phyloP scores from a whole-genome alignment of 352 stramenopile species.

The Phytophthora pseudosyringae region DNA sequence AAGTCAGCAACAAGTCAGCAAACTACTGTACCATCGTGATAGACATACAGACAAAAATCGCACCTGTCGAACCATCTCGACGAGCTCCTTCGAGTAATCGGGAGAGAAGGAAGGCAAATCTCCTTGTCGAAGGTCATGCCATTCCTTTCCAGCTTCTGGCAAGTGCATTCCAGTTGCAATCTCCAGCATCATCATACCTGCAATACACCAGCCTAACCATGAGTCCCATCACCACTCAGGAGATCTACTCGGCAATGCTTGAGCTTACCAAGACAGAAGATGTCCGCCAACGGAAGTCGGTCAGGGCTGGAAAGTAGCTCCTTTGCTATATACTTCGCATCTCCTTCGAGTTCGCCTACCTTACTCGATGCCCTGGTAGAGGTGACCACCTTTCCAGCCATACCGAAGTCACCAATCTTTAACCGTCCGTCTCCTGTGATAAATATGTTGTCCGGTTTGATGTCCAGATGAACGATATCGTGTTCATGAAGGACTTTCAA shows the following conservation, averaged over 20 bases:
- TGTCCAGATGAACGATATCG: conserved; percentile 94
- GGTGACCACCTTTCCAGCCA: conserved; percentile 69
- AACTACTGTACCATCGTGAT: neutral
- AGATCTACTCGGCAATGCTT: neutral
- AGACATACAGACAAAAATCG: neutral
- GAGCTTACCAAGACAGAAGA: conserved; percentile 94
- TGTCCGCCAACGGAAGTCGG: conserved; percentile 84
- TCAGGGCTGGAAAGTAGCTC: conserved; percentile 84
- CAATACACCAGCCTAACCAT: conserved; percentile 2
- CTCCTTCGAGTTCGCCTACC: conserved; percentile 90
- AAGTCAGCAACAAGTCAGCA: neutral
- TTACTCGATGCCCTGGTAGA: conserved; percentile 26
- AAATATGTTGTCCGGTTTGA: conserved; percentile 98
- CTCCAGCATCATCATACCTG: conserved; percentile 77
- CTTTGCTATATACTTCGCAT: conserved; percentile 92
- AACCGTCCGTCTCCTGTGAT: conserved; percentile 65
- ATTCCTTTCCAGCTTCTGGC: conserved; percentile 59
- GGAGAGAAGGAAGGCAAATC: conserved; percentile 47
- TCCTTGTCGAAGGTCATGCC: conserved; percentile 72
- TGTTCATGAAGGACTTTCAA: conserved; percentile 91
- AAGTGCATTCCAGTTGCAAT: conserved; percentile 48
- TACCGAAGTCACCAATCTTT: conserved; percentile 94
- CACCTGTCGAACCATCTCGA: conserved; percentile 53
- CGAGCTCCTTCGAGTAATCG: conserved; percentile 58
- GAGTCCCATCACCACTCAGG: neutral